Evolutionary conservation across 495 filamentous ascomycete species (phyloP), one percentile per base, ranked within the genome.

Genomic region (Trichoderma asperelloides): DNA sequence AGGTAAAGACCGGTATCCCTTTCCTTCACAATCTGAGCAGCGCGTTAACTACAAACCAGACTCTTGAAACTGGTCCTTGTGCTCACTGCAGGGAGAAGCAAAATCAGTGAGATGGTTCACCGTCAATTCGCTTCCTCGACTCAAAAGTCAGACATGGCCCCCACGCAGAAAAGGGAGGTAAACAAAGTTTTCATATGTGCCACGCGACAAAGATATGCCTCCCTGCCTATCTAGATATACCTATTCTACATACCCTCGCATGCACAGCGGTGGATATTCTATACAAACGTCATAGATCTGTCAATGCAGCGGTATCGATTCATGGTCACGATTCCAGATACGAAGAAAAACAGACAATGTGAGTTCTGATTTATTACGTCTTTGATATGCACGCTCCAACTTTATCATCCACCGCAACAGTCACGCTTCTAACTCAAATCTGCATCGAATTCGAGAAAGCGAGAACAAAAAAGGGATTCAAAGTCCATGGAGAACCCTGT

Each of bases 321-420:
- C 43, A 47, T 37, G n/a, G 11, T 47, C n/a, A 55, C 49, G 11
- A 55, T 5, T n/a, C 49, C 1, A 55, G n/a, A 55, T n/a, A 25
- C 18, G 49, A 23, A n/a, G 49, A 25, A 9, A 23, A 55, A 23
- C 25, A 16, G 16, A 5, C n/a, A 23, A 55, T 55, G 49, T 55
- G 49, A 55, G 49, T 55, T 55, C 49, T 55, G 49, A 55, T n/a
- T n/a, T 55, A n/a, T 55, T 23, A 55, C 49, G 21, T 55, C n/a
- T 23, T 5, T 4, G n/a, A 55, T 45, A 55, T 55, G 49, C 49
- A 55, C 16, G 49, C 11, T 55, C 15, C 21, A 55, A 55, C 49
- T 21, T 21, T 62, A 62, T 13, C 23, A 13, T 62, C 12, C 55
- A 30, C 23, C 21, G 13, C 55, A 27, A 25, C 55, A 16, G 55